phyloP scores from a whole-genome alignment of 176 grass and related monocot genomes.

The Phyllostachys edulis region DNA sequence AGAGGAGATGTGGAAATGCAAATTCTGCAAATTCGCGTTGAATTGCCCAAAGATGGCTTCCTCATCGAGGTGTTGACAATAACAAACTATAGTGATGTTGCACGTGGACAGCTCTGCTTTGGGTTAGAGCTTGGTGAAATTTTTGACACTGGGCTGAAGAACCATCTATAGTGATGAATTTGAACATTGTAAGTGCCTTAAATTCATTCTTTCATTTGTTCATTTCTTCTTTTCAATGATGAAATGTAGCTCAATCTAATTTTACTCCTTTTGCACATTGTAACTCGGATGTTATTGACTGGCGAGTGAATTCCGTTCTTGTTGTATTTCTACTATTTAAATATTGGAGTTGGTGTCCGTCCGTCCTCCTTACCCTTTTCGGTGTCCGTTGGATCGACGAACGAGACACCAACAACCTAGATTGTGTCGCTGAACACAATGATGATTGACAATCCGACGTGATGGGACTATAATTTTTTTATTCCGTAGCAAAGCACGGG shows the following conservation, averaged over 20 bases:
- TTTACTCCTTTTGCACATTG: not conserved
- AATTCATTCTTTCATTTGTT: not conserved
- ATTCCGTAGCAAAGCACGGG: too few relatives aligned
- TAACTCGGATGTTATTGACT: not conserved
- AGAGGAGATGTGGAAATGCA: constrained; percentile 75
- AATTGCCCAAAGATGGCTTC: constrained; percentile 49
- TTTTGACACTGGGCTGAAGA: not conserved
- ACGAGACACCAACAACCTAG: too few relatives aligned
- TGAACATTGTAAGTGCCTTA: not conserved
- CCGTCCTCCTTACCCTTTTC: too few relatives aligned
- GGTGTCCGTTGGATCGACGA: too few relatives aligned
- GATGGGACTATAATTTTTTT: too few relatives aligned
- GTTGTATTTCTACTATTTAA: too few relatives aligned
- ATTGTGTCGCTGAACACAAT: too few relatives aligned
- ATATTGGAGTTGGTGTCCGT: too few relatives aligned
- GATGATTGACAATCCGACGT: too few relatives aligned
- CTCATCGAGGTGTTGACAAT: constrained; percentile 5
- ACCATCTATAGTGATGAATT: not conserved
- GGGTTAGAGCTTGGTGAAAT: not conserved
- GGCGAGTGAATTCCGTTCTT: not conserved
- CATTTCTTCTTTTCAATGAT: not conserved
- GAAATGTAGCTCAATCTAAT: not conserved
- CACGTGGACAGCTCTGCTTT: not conserved
- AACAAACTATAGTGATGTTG: not conserved
- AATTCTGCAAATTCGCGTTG: constrained; percentile 55